Base-by-base conservation (phyloP, 2,329 filamentous ascomycete species). In the Sphaerostilbella broomeana region DNA sequence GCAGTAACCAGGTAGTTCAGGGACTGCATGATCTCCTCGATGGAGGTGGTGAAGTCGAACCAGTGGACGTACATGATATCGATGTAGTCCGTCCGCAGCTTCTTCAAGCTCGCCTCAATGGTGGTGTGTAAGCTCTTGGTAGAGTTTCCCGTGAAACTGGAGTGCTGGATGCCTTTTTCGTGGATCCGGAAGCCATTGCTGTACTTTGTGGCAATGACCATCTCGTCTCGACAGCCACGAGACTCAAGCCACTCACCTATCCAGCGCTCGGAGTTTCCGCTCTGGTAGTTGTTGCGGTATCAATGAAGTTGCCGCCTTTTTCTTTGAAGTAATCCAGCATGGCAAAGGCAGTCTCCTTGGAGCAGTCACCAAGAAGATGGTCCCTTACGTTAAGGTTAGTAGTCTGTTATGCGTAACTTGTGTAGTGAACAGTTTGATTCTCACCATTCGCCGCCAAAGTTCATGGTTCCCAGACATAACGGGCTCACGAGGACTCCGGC, bases 241-340 rank as follows among this genome's bases (percentile, higher is more conserved):
- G 70, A 69, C 49, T 69, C 66, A 75, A 84, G 81, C 80, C 81
- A 86, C 49, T 82, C 78, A 25, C 81, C 82, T 40, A 86, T 64
- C 75, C 79, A 81, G 37, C 52, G 58, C 58, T 86, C 81, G 1
- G 75, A 75, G 56, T 83, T 69, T 43, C 65, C 67, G 40, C 67
- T 61, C 49, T 83, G 79, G 59, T 86, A 85, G 57, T 79, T 79
- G 62, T 78, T 82, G 79, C 53, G 0, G 79, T 84, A 56, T 86
- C 82, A 52, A 86, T 79, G 57, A 86, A 86, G 61, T 86, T 86
- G 15, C 82, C 82, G 40, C 26, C 13, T n/a, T 17, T 19, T 21
- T 35, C 33, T 12, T 35, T 25, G 33, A 35, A 35, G 33, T 35
- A 35, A 17, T 35, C 33, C 33, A 35, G 17, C 19, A 35, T 35